Percentiles rank a stretch among this genome's conserved stretches.
Evolutionary conservation across 176 grass and related monocot genomes (phyloP).

Genomic region (Cenchrus fungigraminus): DNA sequence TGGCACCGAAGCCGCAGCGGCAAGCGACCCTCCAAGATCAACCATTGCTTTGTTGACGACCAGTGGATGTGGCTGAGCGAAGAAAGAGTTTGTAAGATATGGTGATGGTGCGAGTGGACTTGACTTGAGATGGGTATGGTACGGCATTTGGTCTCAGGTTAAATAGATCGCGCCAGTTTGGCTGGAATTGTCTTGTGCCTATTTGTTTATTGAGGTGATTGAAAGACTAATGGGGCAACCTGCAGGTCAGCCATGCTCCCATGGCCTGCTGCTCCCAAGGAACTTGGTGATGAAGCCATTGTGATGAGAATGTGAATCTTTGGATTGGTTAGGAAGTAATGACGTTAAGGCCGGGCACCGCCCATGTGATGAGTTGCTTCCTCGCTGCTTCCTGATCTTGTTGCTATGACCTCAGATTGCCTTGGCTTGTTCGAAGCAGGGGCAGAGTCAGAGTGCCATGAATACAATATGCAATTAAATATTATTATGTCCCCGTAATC

Average conservation of each 20-base stretch:
- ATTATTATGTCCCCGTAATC: background rate
- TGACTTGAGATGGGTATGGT: conserved; percentile 4
- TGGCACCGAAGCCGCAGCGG: background rate
- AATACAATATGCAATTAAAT: background rate
- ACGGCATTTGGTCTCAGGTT: conserved; percentile 1
- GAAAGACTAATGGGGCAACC: background rate
- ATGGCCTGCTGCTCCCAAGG: background rate
- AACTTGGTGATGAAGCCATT: conserved; percentile 35
- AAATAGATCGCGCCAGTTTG: background rate
- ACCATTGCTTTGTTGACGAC: background rate
- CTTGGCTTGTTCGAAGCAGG: background rate
- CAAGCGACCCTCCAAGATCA: background rate
- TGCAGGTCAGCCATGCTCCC: background rate
- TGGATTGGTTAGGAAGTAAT: conserved; percentile 7
- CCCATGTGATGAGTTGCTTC: background rate
- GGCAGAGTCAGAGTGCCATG: background rate
- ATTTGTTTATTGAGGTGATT: conserved; percentile 32
- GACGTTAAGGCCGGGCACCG: background rate
- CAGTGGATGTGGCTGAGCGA: background rate
- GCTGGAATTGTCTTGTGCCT: background rate
- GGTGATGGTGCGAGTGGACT: conserved; percentile 3
- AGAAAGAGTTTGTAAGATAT: background rate
- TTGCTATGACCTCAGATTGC: background rate
- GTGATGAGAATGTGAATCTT: background rate
- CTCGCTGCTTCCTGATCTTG: background rate